phyloP scores from a whole-genome alignment of 495 filamentous ascomycete genomes.

The Xeromyces bisporus region DNA sequence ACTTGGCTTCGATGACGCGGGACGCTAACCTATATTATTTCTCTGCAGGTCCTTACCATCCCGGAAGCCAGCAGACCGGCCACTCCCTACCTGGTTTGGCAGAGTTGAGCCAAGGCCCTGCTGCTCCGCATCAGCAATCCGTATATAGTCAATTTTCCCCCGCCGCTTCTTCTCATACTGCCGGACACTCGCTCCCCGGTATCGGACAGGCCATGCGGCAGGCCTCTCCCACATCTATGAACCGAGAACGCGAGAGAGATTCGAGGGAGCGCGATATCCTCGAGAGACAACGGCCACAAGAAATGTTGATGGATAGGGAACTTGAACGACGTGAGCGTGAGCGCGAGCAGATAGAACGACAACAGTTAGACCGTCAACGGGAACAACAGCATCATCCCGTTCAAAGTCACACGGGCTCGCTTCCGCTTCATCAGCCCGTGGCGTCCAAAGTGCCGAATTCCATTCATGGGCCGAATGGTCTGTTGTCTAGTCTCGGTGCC shows the following conservation, averaged over 20 bases:
- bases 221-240: slow-evolving; percentile 32
- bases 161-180: slow-evolving; percentile 21
- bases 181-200: slow-evolving; percentile 34
- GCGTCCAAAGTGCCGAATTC: slow-evolving; percentile 62
- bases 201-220: slow-evolving; percentile 36
- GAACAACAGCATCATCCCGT: slow-evolving; percentile 49
- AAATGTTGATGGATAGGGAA: slow-evolving; percentile 41
- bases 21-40: slow-evolving; percentile 11
- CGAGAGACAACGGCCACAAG: slow-evolving; percentile 36
- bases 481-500: slow-evolving; percentile 57
- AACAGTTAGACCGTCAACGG: slow-evolving; percentile 33
- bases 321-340: slow-evolving; percentile 57
- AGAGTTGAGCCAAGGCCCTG: slow-evolving; percentile 33
- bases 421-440: slow-evolving; percentile 81
- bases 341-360: slow-evolving; percentile 25
- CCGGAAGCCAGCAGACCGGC: slow-evolving; percentile 26
- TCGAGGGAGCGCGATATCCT: slow-evolving; percentile 31
- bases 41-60: slow-evolving; percentile 25
- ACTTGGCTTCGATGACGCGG: background rate
- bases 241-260: slow-evolving; percentile 36
- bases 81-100: slow-evolving; percentile 36
- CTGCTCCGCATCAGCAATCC: slow-evolving; percentile 31
- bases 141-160: slow-evolving; percentile 30
- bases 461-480: slow-evolving; percentile 74
- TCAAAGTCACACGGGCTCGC: slow-evolving; percentile 66